These are phyloP conservation scores for Actinidia arguta DNA, from an alignment of 179 eudicot species.

Conservation along the genomic window DNA sequence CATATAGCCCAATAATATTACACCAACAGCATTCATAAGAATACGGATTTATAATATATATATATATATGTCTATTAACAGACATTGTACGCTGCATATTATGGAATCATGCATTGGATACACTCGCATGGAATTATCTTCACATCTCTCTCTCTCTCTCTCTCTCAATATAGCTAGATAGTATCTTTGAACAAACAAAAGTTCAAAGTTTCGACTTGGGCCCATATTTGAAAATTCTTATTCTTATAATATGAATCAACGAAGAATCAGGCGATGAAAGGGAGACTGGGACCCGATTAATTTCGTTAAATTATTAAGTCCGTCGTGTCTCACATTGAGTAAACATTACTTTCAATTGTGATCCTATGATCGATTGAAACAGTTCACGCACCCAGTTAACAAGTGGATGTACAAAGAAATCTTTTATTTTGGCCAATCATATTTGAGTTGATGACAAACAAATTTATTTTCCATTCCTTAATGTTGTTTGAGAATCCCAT, in stretches of 20 bases:
- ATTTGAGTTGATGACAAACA: too few relatives aligned
- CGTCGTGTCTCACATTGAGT: neutral
- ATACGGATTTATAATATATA: too few relatives aligned
- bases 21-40: too few relatives aligned
- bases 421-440: too few relatives aligned
- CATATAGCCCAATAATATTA: too few relatives aligned
- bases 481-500: too few relatives aligned
- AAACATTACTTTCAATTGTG: too few relatives aligned
- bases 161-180: neutral
- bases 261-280: neutral
- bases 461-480: too few relatives aligned
- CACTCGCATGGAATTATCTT: neutral
- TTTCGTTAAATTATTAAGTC: neutral
- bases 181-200: neutral
- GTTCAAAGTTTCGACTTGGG: constrained; percentile 3
- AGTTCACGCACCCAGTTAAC: too few relatives aligned
- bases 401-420: too few relatives aligned
- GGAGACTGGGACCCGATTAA: neutral
- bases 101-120: neutral
- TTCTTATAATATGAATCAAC: neutral
- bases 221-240: neutral
- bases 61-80: neutral
- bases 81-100: neutral
- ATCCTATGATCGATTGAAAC: too few relatives aligned
- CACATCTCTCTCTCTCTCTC: neutral